These are phyloP conservation scores for Nitzschia inconspicua DNA, from an alignment of 108 stramenopile genomes.

Conservation along the genomic window DNA sequence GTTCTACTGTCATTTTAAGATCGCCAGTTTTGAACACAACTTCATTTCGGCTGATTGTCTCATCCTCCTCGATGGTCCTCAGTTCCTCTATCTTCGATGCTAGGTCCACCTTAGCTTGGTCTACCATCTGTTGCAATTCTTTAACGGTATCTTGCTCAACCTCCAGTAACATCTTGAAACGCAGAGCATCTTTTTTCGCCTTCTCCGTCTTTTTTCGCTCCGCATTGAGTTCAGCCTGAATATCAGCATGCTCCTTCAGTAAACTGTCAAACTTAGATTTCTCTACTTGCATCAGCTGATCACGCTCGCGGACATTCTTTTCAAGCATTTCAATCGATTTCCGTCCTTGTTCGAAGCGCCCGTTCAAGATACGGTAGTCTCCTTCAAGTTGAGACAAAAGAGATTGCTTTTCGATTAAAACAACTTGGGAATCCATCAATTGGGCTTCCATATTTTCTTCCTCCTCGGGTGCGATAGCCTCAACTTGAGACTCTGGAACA, in stretches of 20 bases:
- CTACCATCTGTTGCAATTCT: slow-evolving; percentile 10
- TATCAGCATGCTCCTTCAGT: slow-evolving; percentile 17
- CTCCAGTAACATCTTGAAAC: neutral
- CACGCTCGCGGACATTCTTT: slow-evolving; percentile 3
- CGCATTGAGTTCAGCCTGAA: neutral
- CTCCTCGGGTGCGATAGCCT: neutral
- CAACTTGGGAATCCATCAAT: neutral
- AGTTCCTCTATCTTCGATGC: slow-evolving; percentile 9
- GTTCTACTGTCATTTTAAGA: neutral
- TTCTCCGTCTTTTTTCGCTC: slow-evolving; percentile 3
- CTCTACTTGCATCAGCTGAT: slow-evolving; percentile 14
- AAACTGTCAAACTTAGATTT: slow-evolving; percentile 12
- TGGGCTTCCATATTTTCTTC: slow-evolving; percentile 4
- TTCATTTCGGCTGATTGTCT: neutral
- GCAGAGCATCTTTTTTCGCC: neutral
- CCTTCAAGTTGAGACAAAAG: slow-evolving; percentile 22
- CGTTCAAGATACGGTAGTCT: slow-evolving; percentile 4
- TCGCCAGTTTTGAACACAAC: neutral
- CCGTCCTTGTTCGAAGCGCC: slow-evolving; percentile 3
- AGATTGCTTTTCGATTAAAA: slow-evolving; percentile 1
- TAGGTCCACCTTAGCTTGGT: slow-evolving; percentile 8
- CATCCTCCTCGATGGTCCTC: slow-evolving; percentile 4
- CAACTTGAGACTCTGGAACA: slow-evolving; percentile 4
- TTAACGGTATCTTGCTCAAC: neutral
- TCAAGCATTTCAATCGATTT: slow-evolving; percentile 13